phyloP scores from a whole-genome alignment of 306 rosid species.

The Rosa rugosa region DNA sequence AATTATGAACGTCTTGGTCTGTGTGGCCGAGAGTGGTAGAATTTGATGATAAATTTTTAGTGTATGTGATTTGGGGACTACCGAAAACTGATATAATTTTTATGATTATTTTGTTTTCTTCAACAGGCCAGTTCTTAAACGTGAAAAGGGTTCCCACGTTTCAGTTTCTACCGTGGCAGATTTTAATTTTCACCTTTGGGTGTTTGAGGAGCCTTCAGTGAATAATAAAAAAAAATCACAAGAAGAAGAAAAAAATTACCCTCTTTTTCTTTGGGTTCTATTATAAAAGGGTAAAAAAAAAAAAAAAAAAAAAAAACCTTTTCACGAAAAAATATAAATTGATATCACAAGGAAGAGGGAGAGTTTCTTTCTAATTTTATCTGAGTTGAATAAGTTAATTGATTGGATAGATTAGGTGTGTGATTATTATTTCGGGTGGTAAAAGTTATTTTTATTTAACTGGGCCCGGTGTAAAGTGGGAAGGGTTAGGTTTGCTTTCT shows the following conservation, averaged over 20 bases:
- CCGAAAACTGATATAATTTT: slow-evolving; percentile 36
- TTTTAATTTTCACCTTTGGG: slow-evolving; percentile 15
- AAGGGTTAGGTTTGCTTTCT: neutral
- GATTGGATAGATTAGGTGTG: neutral
- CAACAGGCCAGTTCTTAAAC: slow-evolving; percentile 36
- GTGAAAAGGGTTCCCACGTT: slow-evolving; percentile 34
- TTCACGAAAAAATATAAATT: neutral
- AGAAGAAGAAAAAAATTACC: neutral
- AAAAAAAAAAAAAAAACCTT: neutral
- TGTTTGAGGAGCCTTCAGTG: slow-evolving; percentile 14
- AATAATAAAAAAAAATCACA: neutral
- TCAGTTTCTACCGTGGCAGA: slow-evolving; percentile 30
- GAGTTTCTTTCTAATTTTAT: neutral
- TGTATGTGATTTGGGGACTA: slow-evolving; percentile 18
- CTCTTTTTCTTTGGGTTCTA: neutral
- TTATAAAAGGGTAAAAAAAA: neutral
- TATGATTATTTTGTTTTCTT: slow-evolving; percentile 36
- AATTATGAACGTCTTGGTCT: slow-evolving; percentile 12
- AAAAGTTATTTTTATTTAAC: neutral
- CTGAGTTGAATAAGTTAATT: neutral
- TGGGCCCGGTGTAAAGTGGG: neutral
- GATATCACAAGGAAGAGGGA: neutral
- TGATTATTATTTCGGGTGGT: neutral
- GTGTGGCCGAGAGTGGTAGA: slow-evolving; percentile 24
- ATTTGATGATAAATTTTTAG: neutral